These are phyloP conservation scores for Hypholoma fasciculare DNA, from an alignment of 768 basidiomycete genomes.

Conservation along the genomic window DNA sequence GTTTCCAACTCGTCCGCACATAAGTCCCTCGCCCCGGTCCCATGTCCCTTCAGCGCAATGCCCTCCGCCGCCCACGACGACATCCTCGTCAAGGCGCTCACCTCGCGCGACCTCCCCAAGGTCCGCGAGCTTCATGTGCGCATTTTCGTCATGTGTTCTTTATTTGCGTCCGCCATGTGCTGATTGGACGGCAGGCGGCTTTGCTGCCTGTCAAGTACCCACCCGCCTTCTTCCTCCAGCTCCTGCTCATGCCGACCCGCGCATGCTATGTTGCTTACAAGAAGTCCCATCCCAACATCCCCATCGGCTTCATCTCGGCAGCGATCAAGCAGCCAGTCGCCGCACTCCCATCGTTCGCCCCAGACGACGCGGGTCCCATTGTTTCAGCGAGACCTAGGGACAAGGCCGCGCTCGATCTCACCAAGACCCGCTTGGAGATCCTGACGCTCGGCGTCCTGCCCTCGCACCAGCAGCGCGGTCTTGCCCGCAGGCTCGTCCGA, in stretches of 20 bases:
- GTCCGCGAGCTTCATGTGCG: conserved; percentile 44
- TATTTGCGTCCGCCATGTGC: conserved; percentile 6
- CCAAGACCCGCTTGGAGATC: conserved; percentile 41
- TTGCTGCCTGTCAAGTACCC: conserved; percentile 42
- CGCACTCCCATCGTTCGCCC: conserved; percentile 13
- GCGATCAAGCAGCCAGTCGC: conserved; percentile 28
- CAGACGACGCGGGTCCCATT: conserved; percentile 7
- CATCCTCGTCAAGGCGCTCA: conserved; percentile 32
- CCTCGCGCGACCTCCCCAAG: conserved; percentile 32
- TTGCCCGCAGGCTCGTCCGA: conserved; percentile 43
- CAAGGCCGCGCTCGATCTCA: conserved; percentile 16
- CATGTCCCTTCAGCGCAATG: conserved; percentile 4
- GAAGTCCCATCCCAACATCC: conserved; percentile 22
- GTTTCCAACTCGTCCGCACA: conserved; percentile 3
- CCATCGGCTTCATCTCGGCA: conserved; percentile 47
- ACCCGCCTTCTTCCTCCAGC: conserved; percentile 44
- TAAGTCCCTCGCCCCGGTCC: not conserved
- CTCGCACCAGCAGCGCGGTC: conserved; percentile 38
- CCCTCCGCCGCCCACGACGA: conserved; percentile 12
- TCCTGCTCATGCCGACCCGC: conserved; percentile 40
- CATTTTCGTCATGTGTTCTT: not conserved
- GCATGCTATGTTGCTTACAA: conserved; percentile 42
- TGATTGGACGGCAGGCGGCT: conserved; percentile 24
- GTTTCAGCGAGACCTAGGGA: conserved; percentile 14
- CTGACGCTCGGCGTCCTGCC: conserved; percentile 55